A percentile compares a stretch with the other conserved stretches of the same genome.
These are phyloP conservation scores for Musa itinerans DNA, from an alignment of 176 grass and related monocot species.

Conservation along the genomic window DNA sequence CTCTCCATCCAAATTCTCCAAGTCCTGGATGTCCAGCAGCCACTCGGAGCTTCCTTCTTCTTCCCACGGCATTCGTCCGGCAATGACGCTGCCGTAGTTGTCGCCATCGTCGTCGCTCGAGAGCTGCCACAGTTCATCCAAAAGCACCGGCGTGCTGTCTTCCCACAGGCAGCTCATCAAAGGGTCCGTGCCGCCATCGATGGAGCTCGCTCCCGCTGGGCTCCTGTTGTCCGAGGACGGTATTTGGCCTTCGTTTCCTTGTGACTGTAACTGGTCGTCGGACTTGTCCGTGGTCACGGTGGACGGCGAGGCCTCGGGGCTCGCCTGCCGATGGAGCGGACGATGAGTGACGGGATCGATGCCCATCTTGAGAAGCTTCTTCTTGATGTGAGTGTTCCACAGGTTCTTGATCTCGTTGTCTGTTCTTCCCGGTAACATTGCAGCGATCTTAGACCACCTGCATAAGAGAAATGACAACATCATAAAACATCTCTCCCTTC, in stretches of 20 bases:
- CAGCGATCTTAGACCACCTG: conserved; percentile 25
- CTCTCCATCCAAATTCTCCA: too few relatives aligned
- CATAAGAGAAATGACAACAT: neutral
- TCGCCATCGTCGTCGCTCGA: neutral
- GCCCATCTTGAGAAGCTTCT: conserved; percentile 21
- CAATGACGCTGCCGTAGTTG: neutral
- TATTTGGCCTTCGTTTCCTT: neutral
- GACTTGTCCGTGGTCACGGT: neutral
- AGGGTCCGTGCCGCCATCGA: neutral
- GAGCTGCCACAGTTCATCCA: conserved; percentile 1
- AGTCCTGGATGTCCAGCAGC: too few relatives aligned
- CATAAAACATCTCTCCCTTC: too few relatives aligned
- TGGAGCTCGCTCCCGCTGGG: neutral
- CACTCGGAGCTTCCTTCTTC: too few relatives aligned
- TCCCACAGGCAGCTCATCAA: neutral
- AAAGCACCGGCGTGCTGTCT: neutral
- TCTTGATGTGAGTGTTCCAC: conserved; percentile 30
- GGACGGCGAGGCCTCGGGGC: neutral
- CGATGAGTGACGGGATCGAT: conserved; percentile 18
- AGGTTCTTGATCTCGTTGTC: conserved; percentile 29
- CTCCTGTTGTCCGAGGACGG: neutral
- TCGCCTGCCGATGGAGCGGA: neutral
- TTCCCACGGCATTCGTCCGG: neutral
- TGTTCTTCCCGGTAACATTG: conserved; percentile 15
- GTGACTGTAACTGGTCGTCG: neutral